Percentiles rank a stretch among this genome's conserved stretches.
Evolutionary conservation across 2,329 filamentous ascomycete genomes (phyloP).

Genomic region (Hypoxylon sp.): DNA sequence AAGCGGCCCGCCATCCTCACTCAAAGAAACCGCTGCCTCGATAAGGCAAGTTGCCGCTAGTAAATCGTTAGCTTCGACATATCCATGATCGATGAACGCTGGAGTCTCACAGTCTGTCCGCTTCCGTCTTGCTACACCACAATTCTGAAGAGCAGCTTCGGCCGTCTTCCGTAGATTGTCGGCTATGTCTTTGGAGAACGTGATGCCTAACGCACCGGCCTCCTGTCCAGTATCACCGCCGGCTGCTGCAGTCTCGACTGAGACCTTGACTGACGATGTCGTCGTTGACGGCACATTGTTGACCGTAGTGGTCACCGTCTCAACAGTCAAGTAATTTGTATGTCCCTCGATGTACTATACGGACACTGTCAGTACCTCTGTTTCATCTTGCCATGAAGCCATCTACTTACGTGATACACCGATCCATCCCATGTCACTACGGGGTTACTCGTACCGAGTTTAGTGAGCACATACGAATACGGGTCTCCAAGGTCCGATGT

Average conservation of each 20-base stretch:
- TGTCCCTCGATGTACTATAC: not conserved
- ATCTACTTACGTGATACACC: not conserved
- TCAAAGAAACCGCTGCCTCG: not conserved
- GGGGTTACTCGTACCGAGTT: not conserved
- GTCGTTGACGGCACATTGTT: not conserved
- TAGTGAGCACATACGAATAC: not conserved
- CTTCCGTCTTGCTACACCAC: not conserved
- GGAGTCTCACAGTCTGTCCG: not conserved
- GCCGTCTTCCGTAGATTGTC: not conserved
- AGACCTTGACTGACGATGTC: not conserved
- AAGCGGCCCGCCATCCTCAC: not conserved
- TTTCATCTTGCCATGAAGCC: not conserved
- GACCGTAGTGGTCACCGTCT: not conserved
- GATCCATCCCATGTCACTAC: slow-evolving; percentile 1
- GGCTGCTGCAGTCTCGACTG: not conserved
- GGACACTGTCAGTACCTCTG: not conserved
- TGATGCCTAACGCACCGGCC: not conserved
- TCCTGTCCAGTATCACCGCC: not conserved
- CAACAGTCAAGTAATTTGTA: not conserved
- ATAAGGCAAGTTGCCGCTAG: not conserved
- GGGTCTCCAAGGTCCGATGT: slow-evolving; percentile 1
- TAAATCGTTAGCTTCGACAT: not conserved
- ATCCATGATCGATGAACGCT: not conserved
- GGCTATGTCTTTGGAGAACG: not conserved
- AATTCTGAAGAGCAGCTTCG: not conserved